Conservation (phyloP, 257 asterid genomes). For the Solanum dulcamara region DNA sequence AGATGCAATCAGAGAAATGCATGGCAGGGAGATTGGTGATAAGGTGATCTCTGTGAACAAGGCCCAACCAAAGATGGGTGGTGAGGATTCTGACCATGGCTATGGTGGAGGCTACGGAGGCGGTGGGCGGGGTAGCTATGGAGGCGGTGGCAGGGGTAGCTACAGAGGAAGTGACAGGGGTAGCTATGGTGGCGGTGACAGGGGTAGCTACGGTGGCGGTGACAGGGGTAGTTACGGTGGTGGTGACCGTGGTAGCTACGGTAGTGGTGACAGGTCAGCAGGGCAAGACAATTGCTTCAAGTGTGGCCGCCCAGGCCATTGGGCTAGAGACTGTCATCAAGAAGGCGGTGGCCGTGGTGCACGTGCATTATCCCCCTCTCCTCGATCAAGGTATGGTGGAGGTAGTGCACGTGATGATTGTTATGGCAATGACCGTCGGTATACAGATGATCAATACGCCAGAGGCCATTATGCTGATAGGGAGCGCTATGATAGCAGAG, state of each 20-base stretch:
- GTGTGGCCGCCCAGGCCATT: conserved; percentile 96
- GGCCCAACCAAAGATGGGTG: conserved; percentile 81
- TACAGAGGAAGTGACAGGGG: conserved; percentile 54
- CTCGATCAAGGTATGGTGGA: conserved; percentile 72
- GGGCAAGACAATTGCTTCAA: conserved; percentile 96
- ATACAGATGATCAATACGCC: conserved; percentile 60
- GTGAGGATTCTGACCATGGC: conserved; percentile 58
- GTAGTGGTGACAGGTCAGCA: conserved; percentile 48
- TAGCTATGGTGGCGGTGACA: conserved; percentile 35
- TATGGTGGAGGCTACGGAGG: conserved; percentile 60
- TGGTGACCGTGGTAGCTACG: conserved; percentile 39
- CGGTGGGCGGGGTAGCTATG: conserved; percentile 29
- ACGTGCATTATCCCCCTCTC: conserved; percentile 68
- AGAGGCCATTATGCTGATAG: conserved; percentile 72
- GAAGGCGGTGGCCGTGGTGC: conserved; percentile 65
- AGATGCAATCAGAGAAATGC: conserved; percentile 88
- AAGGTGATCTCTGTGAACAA: conserved; percentile 85
- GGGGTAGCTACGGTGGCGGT: conserved; percentile 45
- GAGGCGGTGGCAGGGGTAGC: conserved; percentile 43
- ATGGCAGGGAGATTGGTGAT: conserved; percentile 87
- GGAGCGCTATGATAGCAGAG: conserved; percentile 77
- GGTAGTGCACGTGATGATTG: conserved; percentile 69
- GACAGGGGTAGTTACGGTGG: conserved; percentile 51
- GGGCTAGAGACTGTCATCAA: conserved; percentile 97
- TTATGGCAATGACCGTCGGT: conserved; percentile 63